phyloP scores from a whole-genome alignment of 345 rosid genomes.

The Syzygium grande region DNA sequence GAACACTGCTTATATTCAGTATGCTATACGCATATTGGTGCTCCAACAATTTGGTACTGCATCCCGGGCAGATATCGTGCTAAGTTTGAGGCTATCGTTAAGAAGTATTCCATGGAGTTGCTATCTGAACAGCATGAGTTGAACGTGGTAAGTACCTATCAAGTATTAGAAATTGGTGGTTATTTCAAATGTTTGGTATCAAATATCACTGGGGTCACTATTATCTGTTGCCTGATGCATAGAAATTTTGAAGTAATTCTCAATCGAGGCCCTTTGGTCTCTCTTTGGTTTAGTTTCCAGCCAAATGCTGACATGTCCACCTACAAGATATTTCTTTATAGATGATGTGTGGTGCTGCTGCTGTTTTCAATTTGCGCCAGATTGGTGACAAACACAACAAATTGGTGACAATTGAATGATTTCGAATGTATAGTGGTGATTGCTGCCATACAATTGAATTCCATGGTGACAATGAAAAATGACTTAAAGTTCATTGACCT shows the following conservation, averaged over 20 bases:
- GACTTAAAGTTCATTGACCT: neutral
- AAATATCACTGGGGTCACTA: neutral
- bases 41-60: conserved; percentile 59
- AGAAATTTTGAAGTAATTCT: neutral
- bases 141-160: conserved; percentile 25
- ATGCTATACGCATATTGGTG: conserved; percentile 58
- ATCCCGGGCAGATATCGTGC: conserved; percentile 34
- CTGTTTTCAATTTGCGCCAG: neutral
- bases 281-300: neutral
- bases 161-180: neutral
- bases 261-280: neutral
- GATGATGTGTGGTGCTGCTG: neutral
- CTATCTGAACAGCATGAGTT: conserved; percentile 14
- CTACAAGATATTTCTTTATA: neutral
- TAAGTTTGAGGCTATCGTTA: conserved; percentile 29
- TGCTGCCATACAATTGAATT: neutral
- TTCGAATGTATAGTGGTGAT: neutral
- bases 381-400: neutral
- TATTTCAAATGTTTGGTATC: neutral
- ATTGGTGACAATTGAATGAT: neutral
- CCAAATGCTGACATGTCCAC: neutral
- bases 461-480: neutral
- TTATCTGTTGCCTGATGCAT: neutral
- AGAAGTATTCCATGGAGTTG: conserved; percentile 21
- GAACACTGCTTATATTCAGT: conserved; percentile 56